A percentile compares a stretch with the other conserved stretches of the same genome.
Conservation (phyloP, 108 stramenopile species). For the Conticribra weissflogii region DNA sequence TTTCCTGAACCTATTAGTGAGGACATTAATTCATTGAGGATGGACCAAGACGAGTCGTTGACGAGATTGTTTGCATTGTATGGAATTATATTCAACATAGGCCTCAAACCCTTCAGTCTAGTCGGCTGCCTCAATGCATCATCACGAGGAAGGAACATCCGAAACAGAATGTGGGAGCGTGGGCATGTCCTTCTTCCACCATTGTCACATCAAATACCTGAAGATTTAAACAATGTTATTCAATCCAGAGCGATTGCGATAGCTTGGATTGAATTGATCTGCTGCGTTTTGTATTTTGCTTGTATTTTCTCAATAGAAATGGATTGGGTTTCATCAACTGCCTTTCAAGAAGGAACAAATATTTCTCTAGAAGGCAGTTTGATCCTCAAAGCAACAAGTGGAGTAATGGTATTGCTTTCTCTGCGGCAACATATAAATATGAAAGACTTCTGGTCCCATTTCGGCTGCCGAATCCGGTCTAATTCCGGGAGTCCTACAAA, state of each 20-base stretch:
- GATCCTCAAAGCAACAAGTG: too few relatives aligned
- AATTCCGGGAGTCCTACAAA: too few relatives aligned
- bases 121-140: conserved; percentile 7
- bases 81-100: conserved; percentile 7
- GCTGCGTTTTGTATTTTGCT: neutral
- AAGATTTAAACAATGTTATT: neutral
- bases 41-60: conserved; percentile 13
- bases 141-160: neutral
- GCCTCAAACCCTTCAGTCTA: conserved; percentile 3
- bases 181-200: neutral
- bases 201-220: neutral
- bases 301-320: conserved; percentile 19
- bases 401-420: too few relatives aligned
- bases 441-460: neutral
- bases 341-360: conserved; percentile 11
- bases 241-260: conserved; percentile 10
- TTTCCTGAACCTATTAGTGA: too few relatives aligned
- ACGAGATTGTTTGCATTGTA: conserved; percentile 16
- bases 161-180: conserved; percentile 2
- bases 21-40: neutral
- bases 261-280: conserved; percentile 21
- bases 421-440: too few relatives aligned
- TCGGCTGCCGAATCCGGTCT: neutral
- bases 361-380: too few relatives aligned
- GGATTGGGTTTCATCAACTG: neutral